Percentiles rank a stretch among this genome's conserved stretches.
Evolutionary conservation across 768 basidiomycete species (phyloP).

Genomic region (Pisolithus marmoratus): DNA sequence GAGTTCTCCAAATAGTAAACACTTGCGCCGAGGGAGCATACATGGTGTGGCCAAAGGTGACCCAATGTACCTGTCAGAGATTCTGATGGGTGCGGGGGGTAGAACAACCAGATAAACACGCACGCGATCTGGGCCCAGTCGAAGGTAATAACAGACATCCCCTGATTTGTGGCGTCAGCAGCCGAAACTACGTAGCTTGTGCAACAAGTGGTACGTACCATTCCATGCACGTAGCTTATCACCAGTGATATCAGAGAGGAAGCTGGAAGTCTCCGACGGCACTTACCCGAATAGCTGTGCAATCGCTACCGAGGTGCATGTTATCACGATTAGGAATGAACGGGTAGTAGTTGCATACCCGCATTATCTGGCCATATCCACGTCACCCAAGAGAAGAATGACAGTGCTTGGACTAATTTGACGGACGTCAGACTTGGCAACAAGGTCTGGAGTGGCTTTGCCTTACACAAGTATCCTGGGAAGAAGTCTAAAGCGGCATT

Average conservation of each 20-base stretch:
- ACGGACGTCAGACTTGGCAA: constrained; percentile 14
- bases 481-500: constrained; percentile 30
- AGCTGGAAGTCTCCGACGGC: neutral
- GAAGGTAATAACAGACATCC: constrained; percentile 72
- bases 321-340: constrained; percentile 15
- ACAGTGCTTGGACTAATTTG: constrained; percentile 39
- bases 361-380: constrained; percentile 7
- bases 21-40: constrained; percentile 3
- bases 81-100: neutral
- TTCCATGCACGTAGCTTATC: constrained; percentile 35
- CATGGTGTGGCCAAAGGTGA: constrained; percentile 68
- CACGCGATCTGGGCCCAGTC: constrained; percentile 69
- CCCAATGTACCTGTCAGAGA: constrained; percentile 19
- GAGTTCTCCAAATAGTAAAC: neutral
- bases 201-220: constrained; percentile 28
- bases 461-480: constrained; percentile 41
- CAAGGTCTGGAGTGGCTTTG: neutral
- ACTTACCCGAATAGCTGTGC: constrained; percentile 45
- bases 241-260: neutral
- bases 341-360: constrained; percentile 29
- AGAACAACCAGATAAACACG: constrained; percentile 12
- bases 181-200: neutral
- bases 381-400: constrained; percentile 38
- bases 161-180: constrained; percentile 18
- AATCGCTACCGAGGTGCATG: constrained; percentile 27